Base-by-base conservation (phyloP, 1,284 basidiomycete species). In the Rhodotorula sp. region DNA sequence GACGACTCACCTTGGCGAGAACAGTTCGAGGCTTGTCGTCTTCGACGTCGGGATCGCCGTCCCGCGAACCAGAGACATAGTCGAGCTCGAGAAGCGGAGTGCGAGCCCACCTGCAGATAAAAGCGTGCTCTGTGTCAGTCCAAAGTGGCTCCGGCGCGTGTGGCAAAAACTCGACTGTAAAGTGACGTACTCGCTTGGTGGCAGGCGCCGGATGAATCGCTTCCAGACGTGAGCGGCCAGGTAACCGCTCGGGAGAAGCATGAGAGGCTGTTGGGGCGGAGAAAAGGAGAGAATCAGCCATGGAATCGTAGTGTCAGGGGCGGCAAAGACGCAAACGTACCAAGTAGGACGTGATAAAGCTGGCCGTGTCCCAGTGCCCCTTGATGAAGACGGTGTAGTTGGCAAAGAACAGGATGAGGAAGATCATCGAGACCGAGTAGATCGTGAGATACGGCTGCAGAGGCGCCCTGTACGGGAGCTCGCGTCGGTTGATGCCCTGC, bases 241-340 rank as follows among this genome's bases (percentile, higher is more conserved):
- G 80, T 90, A 95, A 60, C 93, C 80, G 66, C 92, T 70, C 23
- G 90, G 89, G 86, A 92, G 93, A 60, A 90, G 75, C 21, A 81
- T 81, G 59, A 93, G 81, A 52, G 92, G 90, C 50, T 94, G 79
- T 93, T 93, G 34, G 34, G 34, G 34, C 34, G 34, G 34, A 34
- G 34, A 34, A 34, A 34, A 8, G 34, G 7, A 34, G 34, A 34
- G 8, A 34, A 34, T 34, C 34, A 34, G 34, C 34, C 34, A 34
- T 8, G 34, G 34, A 34, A 34, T 34, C 34, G 34, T 34, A 3
- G 28, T 2, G 28, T 34, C 8, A 34, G 34, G 34, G 34, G 6
- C 34, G 34, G 34, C 34, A 34, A 34, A 21, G n/a, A 34, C 16
- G 5, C 12, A 3, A 52, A 31, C 58, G 34, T 10, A 66, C 64